A percentile compares a stretch with the other conserved stretches of the same genome.
Conservation (phyloP, 495 filamentous ascomycete genomes). For the Cercophora newfieldiana region DNA sequence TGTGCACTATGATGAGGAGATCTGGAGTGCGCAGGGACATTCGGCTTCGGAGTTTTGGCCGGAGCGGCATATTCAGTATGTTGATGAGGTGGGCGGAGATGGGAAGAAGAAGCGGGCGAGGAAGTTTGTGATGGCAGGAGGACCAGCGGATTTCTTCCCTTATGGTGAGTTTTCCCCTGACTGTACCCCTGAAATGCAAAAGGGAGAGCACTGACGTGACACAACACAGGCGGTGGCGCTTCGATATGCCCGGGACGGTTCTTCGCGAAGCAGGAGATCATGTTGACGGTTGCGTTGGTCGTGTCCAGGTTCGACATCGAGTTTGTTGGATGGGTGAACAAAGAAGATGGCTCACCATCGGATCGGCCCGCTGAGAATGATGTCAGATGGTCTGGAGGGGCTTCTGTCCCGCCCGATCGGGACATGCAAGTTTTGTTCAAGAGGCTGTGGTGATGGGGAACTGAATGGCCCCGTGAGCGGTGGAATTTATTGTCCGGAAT, state of each 20-base stretch:
- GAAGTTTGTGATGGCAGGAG: slow-evolving; percentile 20
- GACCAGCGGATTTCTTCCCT: slow-evolving; percentile 31
- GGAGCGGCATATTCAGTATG: slow-evolving; percentile 23
- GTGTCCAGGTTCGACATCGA: slow-evolving; percentile 55
- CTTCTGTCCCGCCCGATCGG: slow-evolving; percentile 34
- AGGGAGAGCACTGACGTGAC: not conserved
- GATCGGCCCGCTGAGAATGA: slow-evolving; percentile 26
- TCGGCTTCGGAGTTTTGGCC: slow-evolving; percentile 41
- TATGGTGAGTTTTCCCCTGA: slow-evolving; percentile 34
- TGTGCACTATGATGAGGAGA: slow-evolving; percentile 28
- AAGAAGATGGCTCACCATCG: slow-evolving; percentile 23
- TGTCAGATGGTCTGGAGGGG: slow-evolving; percentile 22
- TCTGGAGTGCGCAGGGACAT: slow-evolving; percentile 33
- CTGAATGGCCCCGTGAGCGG: no score
- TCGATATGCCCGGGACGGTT: slow-evolving; percentile 48
- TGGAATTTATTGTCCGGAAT: no score
- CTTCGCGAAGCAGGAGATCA: slow-evolving; percentile 52
- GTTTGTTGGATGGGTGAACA: slow-evolving; percentile 33
- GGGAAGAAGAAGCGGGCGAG: slow-evolving; percentile 2
- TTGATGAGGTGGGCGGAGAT: not conserved
- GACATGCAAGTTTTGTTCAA: slow-evolving; percentile 34
- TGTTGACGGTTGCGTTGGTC: slow-evolving; percentile 50
- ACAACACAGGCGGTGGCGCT: slow-evolving; percentile 38
- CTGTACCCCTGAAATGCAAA: not conserved
- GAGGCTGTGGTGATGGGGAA: slow-evolving; percentile 17